Percentiles rank a stretch among this genome's conserved stretches.
Evolutionary conservation across 148 eudicot species (phyloP).

Genomic region (Tetragonia tetragonoides): DNA sequence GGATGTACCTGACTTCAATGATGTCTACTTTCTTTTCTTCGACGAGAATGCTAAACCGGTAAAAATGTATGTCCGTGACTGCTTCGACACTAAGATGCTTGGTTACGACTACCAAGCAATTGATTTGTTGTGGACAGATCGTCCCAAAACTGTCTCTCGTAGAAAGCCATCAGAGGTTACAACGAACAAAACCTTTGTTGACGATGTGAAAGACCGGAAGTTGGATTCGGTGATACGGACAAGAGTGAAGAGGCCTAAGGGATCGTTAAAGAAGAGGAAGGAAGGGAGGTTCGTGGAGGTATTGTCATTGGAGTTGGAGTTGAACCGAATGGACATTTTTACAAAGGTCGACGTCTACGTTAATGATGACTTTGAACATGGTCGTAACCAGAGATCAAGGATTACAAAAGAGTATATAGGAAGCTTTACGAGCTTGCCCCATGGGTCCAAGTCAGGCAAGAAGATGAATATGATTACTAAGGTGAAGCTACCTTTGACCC

Average conservation of each 20-base stretch:
- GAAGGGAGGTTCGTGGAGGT: constrained; percentile 4
- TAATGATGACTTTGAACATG: not conserved
- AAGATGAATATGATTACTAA: too few relatives aligned
- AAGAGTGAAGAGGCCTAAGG: not conserved
- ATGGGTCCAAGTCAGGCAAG: not conserved
- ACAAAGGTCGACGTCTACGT: constrained; percentile 14
- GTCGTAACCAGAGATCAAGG: not conserved
- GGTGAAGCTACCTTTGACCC: too few relatives aligned
- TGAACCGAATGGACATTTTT: not conserved
- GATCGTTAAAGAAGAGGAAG: not conserved
- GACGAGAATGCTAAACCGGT: constrained; percentile 21
- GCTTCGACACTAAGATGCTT: constrained; percentile 7
- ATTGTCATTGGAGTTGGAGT: not conserved
- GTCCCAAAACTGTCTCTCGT: not conserved
- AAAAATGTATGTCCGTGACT: constrained; percentile 9
- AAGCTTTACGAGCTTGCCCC: constrained; percentile 1
- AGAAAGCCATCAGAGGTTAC: too few relatives aligned
- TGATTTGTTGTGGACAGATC: not conserved
- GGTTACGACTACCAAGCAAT: constrained; percentile 1
- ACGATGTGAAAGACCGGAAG: too few relatives aligned
- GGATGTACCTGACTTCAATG: not conserved
- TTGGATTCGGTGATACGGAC: constrained; percentile 1
- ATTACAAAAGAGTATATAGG: not conserved
- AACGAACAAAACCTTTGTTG: too few relatives aligned
- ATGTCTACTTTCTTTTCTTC: constrained; percentile 10